Conservation (phyloP, 192 early-diverging fungal species). For the Podochytrium sp. region DNA sequence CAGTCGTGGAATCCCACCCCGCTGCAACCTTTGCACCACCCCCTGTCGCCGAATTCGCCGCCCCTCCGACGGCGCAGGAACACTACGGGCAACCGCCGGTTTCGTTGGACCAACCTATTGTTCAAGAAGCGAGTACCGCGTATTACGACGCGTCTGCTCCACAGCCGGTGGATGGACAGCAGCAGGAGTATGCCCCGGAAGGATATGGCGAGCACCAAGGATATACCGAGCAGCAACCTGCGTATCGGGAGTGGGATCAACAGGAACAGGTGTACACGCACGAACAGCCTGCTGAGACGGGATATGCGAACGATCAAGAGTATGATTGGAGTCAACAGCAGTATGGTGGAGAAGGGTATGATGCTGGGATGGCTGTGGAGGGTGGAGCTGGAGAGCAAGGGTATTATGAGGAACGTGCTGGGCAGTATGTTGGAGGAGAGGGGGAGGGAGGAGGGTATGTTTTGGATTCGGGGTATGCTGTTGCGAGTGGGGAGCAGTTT, state of each 20-base stretch:
- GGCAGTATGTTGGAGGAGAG: background rate
- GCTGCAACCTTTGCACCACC: background rate
- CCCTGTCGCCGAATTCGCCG: too few species aligned
- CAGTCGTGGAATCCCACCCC: background rate
- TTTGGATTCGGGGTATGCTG: background rate
- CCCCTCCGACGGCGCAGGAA: too few species aligned
- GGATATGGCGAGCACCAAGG: background rate
- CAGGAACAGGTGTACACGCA: background rate
- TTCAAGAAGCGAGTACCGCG: background rate
- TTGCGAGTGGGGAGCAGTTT: background rate
- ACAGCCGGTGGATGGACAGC: background rate
- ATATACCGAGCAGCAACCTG: background rate
- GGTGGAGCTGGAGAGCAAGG: background rate
- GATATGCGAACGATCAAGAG: background rate
- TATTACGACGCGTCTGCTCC: background rate
- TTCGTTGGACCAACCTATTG: background rate
- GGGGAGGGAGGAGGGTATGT: background rate
- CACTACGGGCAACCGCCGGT: background rate
- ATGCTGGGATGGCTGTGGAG: background rate
- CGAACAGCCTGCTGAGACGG: background rate
- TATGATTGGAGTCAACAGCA: background rate
- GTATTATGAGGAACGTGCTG: background rate
- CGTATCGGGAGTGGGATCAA: too few species aligned
- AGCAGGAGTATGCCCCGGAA: background rate
- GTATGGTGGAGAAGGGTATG: background rate